These are phyloP conservation scores for Plantago lanceolata DNA, from an alignment of 305 asterid genomes.

Conservation along the genomic window DNA sequence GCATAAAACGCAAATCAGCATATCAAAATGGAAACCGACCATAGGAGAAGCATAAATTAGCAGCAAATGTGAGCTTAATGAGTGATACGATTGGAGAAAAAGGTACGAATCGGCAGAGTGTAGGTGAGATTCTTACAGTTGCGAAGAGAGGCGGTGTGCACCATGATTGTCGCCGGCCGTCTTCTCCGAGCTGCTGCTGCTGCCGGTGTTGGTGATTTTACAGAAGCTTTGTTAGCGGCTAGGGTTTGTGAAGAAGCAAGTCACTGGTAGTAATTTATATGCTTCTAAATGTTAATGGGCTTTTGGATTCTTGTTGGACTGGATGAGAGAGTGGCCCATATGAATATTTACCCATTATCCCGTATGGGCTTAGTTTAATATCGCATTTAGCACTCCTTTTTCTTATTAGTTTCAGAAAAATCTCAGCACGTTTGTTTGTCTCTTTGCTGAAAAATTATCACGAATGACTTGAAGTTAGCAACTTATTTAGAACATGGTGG, in stretches of 20 bases:
- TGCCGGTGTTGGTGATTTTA: slow-evolving; percentile 8
- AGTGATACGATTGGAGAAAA: not conserved
- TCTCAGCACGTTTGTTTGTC: no score
- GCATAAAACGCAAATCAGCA: no score
- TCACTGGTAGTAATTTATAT: not conserved
- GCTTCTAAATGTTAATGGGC: not conserved
- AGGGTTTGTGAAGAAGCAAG: not conserved
- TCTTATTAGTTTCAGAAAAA: no score
- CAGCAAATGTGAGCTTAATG: no score
- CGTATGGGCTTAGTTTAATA: no score
- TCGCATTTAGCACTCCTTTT: no score
- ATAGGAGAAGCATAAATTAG: no score
- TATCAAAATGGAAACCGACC: no score
- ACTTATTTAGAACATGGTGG: no score
- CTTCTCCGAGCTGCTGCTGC: slow-evolving; percentile 22
- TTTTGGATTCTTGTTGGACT: not conserved
- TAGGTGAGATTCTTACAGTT: slow-evolving; percentile 33
- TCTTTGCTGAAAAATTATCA: no score
- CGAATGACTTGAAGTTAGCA: no score
- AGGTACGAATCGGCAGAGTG: not conserved
- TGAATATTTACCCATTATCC: no score
- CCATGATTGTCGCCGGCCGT: slow-evolving; percentile 32
- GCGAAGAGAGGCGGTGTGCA: slow-evolving; percentile 46
- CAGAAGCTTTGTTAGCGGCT: not conserved
- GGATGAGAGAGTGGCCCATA: not conserved